Conservation (phyloP, 1,284 basidiomycete genomes). For the Sporisorium scitamineum region DNA sequence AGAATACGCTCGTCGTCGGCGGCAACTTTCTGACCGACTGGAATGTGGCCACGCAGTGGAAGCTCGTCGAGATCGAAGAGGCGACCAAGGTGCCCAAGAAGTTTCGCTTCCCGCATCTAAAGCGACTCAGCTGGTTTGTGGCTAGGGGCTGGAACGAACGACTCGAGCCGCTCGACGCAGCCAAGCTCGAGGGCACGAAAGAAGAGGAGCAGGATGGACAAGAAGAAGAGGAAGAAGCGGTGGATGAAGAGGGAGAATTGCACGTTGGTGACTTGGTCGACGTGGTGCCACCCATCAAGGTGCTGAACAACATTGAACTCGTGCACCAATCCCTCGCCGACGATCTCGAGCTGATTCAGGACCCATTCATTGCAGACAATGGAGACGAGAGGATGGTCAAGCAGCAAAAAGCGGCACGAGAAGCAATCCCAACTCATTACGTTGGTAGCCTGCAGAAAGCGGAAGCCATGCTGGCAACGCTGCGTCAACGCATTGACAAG, state of each 20-base stretch:
- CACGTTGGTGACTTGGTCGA: constrained; percentile 9
- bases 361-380: constrained; percentile 23
- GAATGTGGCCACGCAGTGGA: constrained; percentile 73
- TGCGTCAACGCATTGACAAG: constrained; percentile 25
- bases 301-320: constrained; percentile 32
- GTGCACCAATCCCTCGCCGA: constrained; percentile 33
- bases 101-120: constrained; percentile 83
- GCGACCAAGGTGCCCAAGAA: constrained; percentile 92
- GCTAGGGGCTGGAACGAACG: constrained; percentile 55
- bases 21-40: constrained; percentile 77
- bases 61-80: constrained; percentile 89
- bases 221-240: neutral
- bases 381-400: constrained; percentile 40
- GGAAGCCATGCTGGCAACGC: constrained; percentile 23
- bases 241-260: neutral
- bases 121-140: constrained; percentile 69
- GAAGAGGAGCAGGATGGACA: neutral
- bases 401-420: constrained; percentile 42
- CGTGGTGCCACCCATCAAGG: constrained; percentile 22
- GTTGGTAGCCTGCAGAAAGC: constrained; percentile 33
- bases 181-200: neutral
- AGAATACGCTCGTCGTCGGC: constrained; percentile 92
- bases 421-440: constrained; percentile 39
- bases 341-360: constrained; percentile 45
- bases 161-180: constrained; percentile 20